Base-by-base conservation (phyloP, 495 filamentous ascomycete genomes). In the Daldinia bambusicola region DNA sequence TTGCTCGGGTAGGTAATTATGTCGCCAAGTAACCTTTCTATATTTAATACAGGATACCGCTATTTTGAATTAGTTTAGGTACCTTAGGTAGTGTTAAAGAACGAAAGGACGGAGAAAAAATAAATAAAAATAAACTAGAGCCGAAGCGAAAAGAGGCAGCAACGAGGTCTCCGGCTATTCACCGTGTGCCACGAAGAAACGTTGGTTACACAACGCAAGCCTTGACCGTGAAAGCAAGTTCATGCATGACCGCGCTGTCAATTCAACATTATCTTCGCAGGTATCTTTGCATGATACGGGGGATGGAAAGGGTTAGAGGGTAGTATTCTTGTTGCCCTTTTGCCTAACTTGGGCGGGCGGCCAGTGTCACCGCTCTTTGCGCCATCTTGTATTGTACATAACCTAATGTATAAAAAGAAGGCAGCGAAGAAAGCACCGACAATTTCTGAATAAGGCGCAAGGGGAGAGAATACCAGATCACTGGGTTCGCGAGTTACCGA, bases 281-380 rank as follows among this genome's bases (percentile, higher is more conserved):
- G n/a, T 53, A 32, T 12, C 18, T 22, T 13, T 48, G 43, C 43
- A 48, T 22, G 18, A 13, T 48, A 10, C 4, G 37, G 43, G 43
- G 20, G 16, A 48, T 48, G 43, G 43, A 48, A 18, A 48, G 9
- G 26, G 26, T 26, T 26, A 48, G 16, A 48, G 16, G 43, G 43
- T 8, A 22, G 43, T 20, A 9, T 16, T 48, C 20, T 48, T 8
- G 4, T 48, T 20, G 34, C 2, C 18, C 18, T 22, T 48, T 48
- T 48, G 43, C 43, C 43, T 48, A 48, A 48, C 18, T 3, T 5
- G 16, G 43, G 7, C 6, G 34, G 9, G 34, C 34, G 9, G 32
- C 32, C 45, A 43, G 70, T 72, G 70, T 72, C 70, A 72, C 70
- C 70, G 70, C 70, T 72, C 61, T 68, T 69, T 72, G 51, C 61